These are phyloP conservation scores for Lodderomyces theae DNA, from an alignment of 1,139 yeast species.

Conservation along the genomic window DNA sequence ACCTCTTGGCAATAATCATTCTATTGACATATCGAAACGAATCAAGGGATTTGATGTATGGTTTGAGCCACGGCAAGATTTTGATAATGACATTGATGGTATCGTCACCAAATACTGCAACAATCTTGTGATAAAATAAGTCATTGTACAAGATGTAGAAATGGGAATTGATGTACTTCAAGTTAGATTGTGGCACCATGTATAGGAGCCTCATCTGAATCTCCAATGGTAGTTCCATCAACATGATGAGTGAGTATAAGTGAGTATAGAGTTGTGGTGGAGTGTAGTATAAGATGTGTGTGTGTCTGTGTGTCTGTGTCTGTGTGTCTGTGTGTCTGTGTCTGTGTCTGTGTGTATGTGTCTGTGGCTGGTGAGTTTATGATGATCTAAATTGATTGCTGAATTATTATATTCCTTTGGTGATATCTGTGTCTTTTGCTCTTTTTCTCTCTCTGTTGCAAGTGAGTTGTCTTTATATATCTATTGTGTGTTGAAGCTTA, in stretches of 20 bases:
- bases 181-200: slow-evolving; percentile 41
- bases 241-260: slow-evolving; percentile 17
- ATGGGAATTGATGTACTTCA: slow-evolving; percentile 41
- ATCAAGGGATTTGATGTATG: slow-evolving; percentile 48
- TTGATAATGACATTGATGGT: slow-evolving; percentile 27
- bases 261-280: too few species aligned
- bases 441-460: too few species aligned
- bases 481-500: too few species aligned
- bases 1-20: slow-evolving; percentile 31
- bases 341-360: too few species aligned
- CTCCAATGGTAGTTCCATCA: slow-evolving; percentile 47
- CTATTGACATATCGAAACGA: slow-evolving; percentile 40
- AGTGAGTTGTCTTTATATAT: too few species aligned
- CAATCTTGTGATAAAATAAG: slow-evolving; percentile 41
- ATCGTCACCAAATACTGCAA: slow-evolving; percentile 43
- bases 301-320: too few species aligned
- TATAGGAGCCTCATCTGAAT: slow-evolving; percentile 42
- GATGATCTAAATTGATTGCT: too few species aligned
- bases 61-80: slow-evolving; percentile 40
- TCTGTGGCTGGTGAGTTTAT: too few species aligned
- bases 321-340: too few species aligned
- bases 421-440: too few species aligned
- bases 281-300: too few species aligned
- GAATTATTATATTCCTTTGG: too few species aligned
- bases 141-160: slow-evolving; percentile 52